Conservation (phyloP, 2,329 filamentous ascomycete species). For the Pseudogymnoascus sp. region DNA sequence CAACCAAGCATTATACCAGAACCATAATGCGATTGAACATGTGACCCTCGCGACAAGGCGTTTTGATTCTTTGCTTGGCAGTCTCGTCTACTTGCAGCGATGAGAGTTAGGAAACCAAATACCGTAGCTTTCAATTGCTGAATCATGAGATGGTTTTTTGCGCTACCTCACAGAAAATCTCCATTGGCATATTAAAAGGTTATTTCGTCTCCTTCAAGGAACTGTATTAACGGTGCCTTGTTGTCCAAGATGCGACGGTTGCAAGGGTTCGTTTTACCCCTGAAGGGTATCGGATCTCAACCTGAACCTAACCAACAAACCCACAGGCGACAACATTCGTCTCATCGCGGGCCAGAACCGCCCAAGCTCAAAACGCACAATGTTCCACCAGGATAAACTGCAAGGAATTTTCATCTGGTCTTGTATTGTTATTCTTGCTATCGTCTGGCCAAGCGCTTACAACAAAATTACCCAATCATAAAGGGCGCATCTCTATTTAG, state of each 20-base stretch:
- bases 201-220: background rate
- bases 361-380: slow-evolving; percentile 8
- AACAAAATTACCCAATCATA: background rate
- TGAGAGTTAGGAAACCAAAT: background rate
- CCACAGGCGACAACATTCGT: slow-evolving; percentile 1
- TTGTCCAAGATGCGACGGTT: slow-evolving; percentile 1
- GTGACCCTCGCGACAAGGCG: background rate
- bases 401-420: background rate
- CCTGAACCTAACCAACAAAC: slow-evolving; percentile 2
- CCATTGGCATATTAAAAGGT: background rate
- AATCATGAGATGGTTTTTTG: background rate
- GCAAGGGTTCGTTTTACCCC: background rate
- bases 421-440: background rate
- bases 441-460: slow-evolving; percentile 1
- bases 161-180: background rate
- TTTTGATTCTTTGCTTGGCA: background rate
- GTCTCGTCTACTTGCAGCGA: background rate
- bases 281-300: slow-evolving; percentile 3
- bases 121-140: background rate
- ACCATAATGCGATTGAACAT: background rate
- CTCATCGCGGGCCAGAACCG: background rate
- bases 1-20: background rate
- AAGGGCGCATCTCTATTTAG: background rate
- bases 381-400: background rate
- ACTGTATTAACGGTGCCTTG: background rate